These are phyloP conservation scores for Artemisia argyi DNA, from an alignment of 129 eudicot genomes.

Conservation along the genomic window DNA sequence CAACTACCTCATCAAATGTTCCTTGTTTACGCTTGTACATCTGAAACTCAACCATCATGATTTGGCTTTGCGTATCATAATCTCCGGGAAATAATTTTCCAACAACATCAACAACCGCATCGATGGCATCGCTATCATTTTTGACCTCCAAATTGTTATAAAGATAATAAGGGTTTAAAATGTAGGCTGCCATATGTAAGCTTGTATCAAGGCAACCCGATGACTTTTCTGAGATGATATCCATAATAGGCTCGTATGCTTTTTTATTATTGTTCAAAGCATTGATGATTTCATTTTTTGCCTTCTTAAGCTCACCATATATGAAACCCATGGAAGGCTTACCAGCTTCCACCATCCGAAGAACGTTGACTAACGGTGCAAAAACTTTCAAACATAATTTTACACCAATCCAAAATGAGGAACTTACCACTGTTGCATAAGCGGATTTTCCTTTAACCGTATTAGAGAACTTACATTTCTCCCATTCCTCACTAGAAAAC, in stretches of 20 bases:
- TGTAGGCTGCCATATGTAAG: not conserved
- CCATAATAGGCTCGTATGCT: not conserved
- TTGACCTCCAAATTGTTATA: slow-evolving; percentile 1
- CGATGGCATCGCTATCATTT: not conserved
- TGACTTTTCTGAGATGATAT: not conserved
- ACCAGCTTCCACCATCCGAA: no score
- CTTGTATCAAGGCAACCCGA: not conserved
- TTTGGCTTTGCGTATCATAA: not conserved
- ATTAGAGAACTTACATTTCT: no score
- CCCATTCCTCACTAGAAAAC: no score
- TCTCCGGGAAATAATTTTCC: not conserved
- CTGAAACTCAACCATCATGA: not conserved
- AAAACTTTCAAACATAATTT: no score
- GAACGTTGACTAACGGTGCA: no score
- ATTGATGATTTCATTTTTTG: no score
- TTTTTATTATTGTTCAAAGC: not conserved
- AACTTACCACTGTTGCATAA: no score
- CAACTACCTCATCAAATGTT: not conserved
- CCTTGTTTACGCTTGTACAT: not conserved
- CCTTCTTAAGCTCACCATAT: no score
- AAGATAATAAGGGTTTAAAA: slow-evolving; percentile 1
- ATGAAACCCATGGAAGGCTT: no score
- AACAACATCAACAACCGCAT: not conserved
- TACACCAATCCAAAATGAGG: no score
- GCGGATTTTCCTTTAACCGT: no score